Evolutionary conservation across 192 early-diverging fungal species (phyloP).

Genomic region (Coemansia erecta): DNA sequence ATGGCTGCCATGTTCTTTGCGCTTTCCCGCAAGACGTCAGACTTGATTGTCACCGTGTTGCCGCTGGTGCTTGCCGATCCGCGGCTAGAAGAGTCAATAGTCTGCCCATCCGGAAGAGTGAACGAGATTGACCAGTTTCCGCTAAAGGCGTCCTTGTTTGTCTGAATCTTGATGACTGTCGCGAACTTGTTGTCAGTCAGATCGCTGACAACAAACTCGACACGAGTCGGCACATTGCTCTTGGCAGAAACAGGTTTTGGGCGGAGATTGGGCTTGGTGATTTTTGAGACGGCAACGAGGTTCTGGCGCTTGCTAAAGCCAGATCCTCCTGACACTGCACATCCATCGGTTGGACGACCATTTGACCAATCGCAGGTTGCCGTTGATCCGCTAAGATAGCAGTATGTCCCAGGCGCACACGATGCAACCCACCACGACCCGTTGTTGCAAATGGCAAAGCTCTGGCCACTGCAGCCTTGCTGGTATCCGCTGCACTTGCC

Average conservation of each 20-base stretch:
- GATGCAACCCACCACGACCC: constrained; percentile 44
- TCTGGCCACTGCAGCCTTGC: constrained; percentile 46
- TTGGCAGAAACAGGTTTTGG: constrained; percentile 37
- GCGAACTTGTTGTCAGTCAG: constrained; percentile 34
- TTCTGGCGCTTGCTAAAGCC: constrained; percentile 36
- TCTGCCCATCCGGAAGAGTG: constrained; percentile 37
- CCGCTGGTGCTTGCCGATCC: constrained; percentile 23
- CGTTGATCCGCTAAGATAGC: constrained; percentile 29
- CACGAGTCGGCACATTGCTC: constrained; percentile 40
- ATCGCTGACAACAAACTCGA: constrained; percentile 42
- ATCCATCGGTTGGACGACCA: constrained; percentile 37
- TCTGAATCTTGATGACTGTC: constrained; percentile 47
- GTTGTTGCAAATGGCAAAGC: constrained; percentile 51
- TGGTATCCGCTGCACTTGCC: constrained; percentile 35
- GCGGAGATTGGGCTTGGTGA: constrained; percentile 26
- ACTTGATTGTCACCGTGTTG: constrained; percentile 36
- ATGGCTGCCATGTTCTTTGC: constrained; percentile 44
- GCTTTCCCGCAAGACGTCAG: constrained; percentile 22
- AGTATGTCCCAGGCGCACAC: constrained; percentile 51
- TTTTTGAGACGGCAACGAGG: constrained; percentile 20
- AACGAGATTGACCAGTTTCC: constrained; percentile 50
- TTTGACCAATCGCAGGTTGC: constrained; percentile 49
- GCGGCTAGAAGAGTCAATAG: constrained; percentile 37
- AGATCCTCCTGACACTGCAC: constrained; percentile 24
- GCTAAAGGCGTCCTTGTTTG: constrained; percentile 35